Percentiles rank a stretch among this genome's conserved stretches.
Evolutionary conservation across 2,329 filamentous ascomycete genomes (phyloP).

Genomic region (Epichloe hybrida): DNA sequence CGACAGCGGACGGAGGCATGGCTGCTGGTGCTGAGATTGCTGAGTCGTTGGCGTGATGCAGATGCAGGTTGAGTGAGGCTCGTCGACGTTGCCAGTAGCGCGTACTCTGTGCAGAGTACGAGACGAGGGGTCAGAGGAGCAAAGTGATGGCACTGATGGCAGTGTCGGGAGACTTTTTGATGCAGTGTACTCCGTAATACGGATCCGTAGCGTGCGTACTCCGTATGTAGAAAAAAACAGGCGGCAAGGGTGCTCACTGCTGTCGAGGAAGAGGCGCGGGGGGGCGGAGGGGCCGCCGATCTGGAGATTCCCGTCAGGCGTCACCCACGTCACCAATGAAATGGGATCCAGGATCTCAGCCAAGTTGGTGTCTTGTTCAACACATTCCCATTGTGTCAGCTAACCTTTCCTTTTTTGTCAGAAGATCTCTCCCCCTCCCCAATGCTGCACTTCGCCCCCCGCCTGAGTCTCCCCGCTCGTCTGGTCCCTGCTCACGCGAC

Average conservation of each 20-base stretch:
- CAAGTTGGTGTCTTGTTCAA: no score
- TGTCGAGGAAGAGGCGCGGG: neutral
- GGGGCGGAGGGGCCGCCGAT: neutral
- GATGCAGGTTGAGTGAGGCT: neutral
- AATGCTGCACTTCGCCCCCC: no score
- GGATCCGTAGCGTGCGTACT: no score
- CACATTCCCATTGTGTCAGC: no score
- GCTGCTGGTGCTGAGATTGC: neutral
- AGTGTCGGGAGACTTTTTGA: no score
- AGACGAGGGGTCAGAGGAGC: neutral
- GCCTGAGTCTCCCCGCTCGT: neutral
- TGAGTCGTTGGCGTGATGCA: neutral
- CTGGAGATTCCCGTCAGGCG: neutral
- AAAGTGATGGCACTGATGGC: no score
- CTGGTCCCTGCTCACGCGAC: neutral
- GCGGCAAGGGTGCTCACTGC: neutral
- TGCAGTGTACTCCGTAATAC: neutral
- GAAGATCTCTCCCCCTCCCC: no score
- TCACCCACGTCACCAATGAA: neutral
- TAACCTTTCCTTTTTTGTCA: no score
- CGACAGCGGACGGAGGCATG: conserved; percentile 38
- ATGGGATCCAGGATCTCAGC: neutral
- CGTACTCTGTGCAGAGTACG: neutral
- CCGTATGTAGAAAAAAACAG: no score
- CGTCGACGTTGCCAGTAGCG: conserved; percentile 3